Evolutionary conservation across 257 asterid species (phyloP).

Genomic region (Sherardia arvensis): DNA sequence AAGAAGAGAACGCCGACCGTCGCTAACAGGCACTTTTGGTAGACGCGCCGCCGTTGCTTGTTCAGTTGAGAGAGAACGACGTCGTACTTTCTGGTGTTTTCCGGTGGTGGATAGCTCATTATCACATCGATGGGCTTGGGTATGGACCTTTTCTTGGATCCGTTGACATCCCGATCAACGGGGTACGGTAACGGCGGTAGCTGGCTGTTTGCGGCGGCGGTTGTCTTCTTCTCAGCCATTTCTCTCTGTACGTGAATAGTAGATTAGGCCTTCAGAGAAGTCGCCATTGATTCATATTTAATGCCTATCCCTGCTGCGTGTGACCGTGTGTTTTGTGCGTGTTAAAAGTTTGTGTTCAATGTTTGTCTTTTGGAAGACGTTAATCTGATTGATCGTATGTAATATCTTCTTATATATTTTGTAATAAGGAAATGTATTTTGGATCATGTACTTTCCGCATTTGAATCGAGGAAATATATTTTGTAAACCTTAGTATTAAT

Average conservation of each 20-base stretch:
- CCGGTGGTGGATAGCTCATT: constrained; percentile 24
- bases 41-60: constrained; percentile 32
- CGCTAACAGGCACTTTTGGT: constrained; percentile 51
- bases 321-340: not conserved
- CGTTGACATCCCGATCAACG: not conserved
- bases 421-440: too few species aligned
- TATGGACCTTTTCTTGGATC: too few species aligned
- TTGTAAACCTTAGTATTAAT: too few species aligned
- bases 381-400: too few species aligned
- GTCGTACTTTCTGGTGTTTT: constrained; percentile 26
- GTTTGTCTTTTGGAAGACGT: too few species aligned
- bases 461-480: too few species aligned
- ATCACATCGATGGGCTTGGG: too few species aligned
- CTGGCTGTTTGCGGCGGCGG: not conserved
- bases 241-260: not conserved
- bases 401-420: too few species aligned
- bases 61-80: constrained; percentile 17
- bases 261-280: too few species aligned
- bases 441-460: too few species aligned
- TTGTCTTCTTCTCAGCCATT: not conserved
- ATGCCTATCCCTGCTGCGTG: not conserved
- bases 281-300: too few species aligned
- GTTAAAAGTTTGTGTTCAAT: too few species aligned
- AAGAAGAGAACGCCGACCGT: constrained; percentile 32
- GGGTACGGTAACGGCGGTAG: not conserved